Percentiles rank a stretch among this genome's conserved stretches.
Conservation (phyloP, 73 alveolate species). For the Paramecium primaurelia region DNA sequence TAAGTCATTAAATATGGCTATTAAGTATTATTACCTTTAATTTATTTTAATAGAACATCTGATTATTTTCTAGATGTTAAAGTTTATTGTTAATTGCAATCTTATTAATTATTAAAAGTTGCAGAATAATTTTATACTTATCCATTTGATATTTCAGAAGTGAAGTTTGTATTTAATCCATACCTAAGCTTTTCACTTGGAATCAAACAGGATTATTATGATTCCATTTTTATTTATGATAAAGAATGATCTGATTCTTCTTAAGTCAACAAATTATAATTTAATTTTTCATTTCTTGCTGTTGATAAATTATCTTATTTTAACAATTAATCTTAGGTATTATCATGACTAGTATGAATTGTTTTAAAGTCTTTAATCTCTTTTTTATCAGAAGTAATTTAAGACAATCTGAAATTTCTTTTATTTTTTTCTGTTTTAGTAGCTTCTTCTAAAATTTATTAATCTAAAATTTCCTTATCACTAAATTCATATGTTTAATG, state of each 20-base stretch:
- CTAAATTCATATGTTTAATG: not conserved
- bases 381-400: not conserved
- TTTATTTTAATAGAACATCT: not conserved
- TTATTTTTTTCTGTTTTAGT: not conserved
- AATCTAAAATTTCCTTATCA: not conserved
- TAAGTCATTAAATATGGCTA: not conserved
- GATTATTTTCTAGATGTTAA: not conserved
- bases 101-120: not conserved
- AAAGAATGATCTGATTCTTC: not conserved
- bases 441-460: not conserved
- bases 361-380: not conserved
- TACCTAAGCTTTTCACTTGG: not conserved
- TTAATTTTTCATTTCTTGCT: not conserved
- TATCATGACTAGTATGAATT: not conserved
- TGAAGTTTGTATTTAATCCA: not conserved
- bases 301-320: not conserved
- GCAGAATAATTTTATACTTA: not conserved
- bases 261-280: not conserved
- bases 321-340: not conserved
- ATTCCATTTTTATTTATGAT: not conserved
- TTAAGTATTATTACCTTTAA: not conserved
- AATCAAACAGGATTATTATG: not conserved
- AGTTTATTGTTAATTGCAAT: not conserved
- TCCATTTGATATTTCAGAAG: not conserved
- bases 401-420: not conserved